These are phyloP conservation scores for Sugiyamaella pinicola DNA, from an alignment of 1,139 yeast species.

Conservation along the genomic window DNA sequence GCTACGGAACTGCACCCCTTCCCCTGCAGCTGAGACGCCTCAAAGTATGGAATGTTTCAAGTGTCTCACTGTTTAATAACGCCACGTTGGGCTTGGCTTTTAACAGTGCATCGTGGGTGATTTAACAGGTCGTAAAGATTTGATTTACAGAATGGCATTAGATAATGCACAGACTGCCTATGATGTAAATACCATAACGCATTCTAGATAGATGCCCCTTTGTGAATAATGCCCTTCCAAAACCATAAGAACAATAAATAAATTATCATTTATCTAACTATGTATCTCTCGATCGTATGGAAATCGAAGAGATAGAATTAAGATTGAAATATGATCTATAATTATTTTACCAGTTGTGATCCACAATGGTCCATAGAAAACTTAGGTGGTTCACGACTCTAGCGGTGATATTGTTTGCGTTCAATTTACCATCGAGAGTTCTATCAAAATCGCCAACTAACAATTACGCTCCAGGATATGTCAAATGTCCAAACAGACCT, in stretches of 20 bases:
- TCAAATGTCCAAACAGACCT: constrained; percentile 25
- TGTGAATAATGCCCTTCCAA: not conserved
- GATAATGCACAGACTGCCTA: not conserved
- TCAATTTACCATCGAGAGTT: not conserved
- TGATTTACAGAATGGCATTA: not conserved
- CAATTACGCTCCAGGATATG: constrained; percentile 28
- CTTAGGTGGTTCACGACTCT: not conserved
- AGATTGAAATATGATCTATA: constrained; percentile 8
- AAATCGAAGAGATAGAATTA: not conserved
- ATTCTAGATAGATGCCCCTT: not conserved
- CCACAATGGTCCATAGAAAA: constrained; percentile 3
- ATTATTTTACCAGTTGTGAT: not conserved
- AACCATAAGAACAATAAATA: not conserved
- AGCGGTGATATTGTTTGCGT: not conserved
- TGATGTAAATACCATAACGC: not conserved
- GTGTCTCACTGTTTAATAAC: not conserved
- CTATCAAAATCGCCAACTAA: constrained; percentile 21
- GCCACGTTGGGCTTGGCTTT: constrained; percentile 9
- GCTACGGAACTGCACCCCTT: no score
- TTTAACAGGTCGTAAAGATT: not conserved
- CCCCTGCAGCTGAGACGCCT: constrained; percentile 17
- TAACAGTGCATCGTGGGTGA: not conserved
- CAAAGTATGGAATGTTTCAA: constrained; percentile 16
- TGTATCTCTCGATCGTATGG: constrained; percentile 1
- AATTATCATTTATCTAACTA: not conserved